phyloP scores from a whole-genome alignment of 169 alveolate species.

The Eimeria necatrix region DNA sequence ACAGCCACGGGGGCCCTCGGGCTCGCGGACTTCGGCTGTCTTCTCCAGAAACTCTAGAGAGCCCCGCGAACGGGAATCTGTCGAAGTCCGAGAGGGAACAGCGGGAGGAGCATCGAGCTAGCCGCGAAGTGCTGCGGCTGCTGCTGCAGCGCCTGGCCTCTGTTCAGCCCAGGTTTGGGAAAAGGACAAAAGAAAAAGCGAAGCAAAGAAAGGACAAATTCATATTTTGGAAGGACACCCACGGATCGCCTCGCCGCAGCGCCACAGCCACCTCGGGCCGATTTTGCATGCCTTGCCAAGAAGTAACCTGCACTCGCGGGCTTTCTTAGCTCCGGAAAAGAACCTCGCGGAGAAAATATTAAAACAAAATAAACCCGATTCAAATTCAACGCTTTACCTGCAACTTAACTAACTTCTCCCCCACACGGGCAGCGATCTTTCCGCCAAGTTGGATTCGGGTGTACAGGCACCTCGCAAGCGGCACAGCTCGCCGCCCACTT shows the following conservation, averaged over 20 bases:
- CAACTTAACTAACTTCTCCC: constrained; percentile 22
- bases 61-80: not conserved
- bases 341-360: not conserved
- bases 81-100: not conserved
- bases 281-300: constrained; percentile 25
- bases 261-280: not conserved
- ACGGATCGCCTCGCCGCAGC: not conserved
- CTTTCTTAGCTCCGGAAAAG: not conserved
- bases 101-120: constrained; percentile 30
- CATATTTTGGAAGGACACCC: not conserved
- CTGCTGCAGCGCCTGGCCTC: not conserved
- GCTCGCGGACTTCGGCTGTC: not conserved
- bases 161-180: not conserved
- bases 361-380: not conserved
- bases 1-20: not conserved
- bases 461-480: constrained; percentile 25
- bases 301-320: not conserved
- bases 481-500: not conserved
- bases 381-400: not conserved
- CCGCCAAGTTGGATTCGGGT: constrained; percentile 49
- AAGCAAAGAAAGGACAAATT: not conserved
- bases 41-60: not conserved
- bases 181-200: not conserved
- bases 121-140: constrained; percentile 25
- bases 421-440: too few species aligned